Evolutionary conservation across 108 stramenopile genomes (phyloP).

Genomic region (Seminavis robusta): DNA sequence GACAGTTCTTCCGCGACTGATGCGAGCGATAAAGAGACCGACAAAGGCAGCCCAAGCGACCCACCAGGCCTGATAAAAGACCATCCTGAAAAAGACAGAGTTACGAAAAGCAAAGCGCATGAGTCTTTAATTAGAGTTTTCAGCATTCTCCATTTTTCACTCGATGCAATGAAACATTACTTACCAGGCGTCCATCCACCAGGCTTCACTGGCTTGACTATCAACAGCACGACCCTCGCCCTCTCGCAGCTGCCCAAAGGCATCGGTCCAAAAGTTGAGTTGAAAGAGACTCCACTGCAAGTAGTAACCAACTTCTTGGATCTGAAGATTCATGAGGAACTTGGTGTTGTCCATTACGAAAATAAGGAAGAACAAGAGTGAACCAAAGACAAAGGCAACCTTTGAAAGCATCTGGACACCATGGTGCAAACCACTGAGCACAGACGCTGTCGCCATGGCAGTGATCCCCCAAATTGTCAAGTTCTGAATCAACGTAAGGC

Average conservation of each 20-base stretch:
- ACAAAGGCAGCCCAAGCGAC: slow-evolving; percentile 66
- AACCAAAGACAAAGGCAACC: slow-evolving; percentile 41
- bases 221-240: slow-evolving; percentile 47
- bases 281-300: slow-evolving; percentile 40
- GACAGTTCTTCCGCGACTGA: slow-evolving; percentile 54
- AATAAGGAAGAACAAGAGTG: slow-evolving; percentile 32
- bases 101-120: too few species aligned
- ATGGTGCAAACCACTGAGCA: slow-evolving; percentile 45
- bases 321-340: slow-evolving; percentile 42
- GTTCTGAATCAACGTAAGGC: slow-evolving; percentile 10
- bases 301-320: slow-evolving; percentile 51
- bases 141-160: too few species aligned
- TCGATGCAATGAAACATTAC: too few species aligned
- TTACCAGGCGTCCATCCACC: slow-evolving; percentile 60
- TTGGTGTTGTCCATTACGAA: slow-evolving; percentile 59
- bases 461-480: slow-evolving; percentile 52
- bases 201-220: slow-evolving; percentile 28
- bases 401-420: slow-evolving; percentile 54
- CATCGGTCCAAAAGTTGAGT: slow-evolving; percentile 44
- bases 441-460: slow-evolving; percentile 39
- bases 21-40: slow-evolving; percentile 67
- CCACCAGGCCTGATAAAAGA: slow-evolving; percentile 77
- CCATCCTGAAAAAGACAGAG: too few species aligned
- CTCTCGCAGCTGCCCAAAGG: slow-evolving; percentile 34
- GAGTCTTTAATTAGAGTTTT: too few species aligned